Base-by-base conservation (phyloP, 2,329 filamentous ascomycete species). In the Penicillium sp. region DNA sequence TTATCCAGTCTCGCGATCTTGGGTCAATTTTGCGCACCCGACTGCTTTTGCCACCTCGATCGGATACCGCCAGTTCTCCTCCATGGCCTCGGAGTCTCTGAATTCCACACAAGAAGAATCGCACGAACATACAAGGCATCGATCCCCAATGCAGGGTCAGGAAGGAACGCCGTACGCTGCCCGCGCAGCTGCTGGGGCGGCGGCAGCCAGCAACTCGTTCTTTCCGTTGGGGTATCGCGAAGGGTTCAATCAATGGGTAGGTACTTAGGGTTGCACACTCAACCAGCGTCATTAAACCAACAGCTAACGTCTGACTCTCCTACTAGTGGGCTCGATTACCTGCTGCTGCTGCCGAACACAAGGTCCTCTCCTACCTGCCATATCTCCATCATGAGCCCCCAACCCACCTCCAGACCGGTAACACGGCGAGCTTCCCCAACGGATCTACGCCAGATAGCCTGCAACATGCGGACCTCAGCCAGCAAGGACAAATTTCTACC, bases 141-240 rank as follows among this genome's bases (percentile, higher is more conserved):
- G 25, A n/a, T 58, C 71, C 8, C 53, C 57, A 51, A 51, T 63
- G 35, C 60, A 67, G 14, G 38, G 48, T 17, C 64, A 59, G 48
- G 61, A 69, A 34, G 61, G 61, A 11, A 67, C 64, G 20, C 71
- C 74, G n/a, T 68, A 75, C 63, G 70, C 73, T n/a, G 67, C 67
- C 34, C 67, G 73, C 55, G 73, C 69, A 55, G 71, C 64, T 52
- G 62, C 67, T 48, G 67, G 66, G 41, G 73, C 63, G 22, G 69
- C 70, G 15, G 69, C 69, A 1, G 68, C 76, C 12, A 69, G 70
- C 53, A 69, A 69, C 53, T 68, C 72, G 31, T 69, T 78, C 75
- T 98, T 99, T 67, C 93, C 95, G 2, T 79, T 98, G 22, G 89
- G 92, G 52, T 96, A 96, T 79, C 95, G 93, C 71, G 92, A 96